Percentiles rank a stretch among this genome's conserved stretches.
These are phyloP conservation scores for Apiotrichum sp. DNA, from an alignment of 1,284 basidiomycete genomes.

Conservation along the genomic window DNA sequence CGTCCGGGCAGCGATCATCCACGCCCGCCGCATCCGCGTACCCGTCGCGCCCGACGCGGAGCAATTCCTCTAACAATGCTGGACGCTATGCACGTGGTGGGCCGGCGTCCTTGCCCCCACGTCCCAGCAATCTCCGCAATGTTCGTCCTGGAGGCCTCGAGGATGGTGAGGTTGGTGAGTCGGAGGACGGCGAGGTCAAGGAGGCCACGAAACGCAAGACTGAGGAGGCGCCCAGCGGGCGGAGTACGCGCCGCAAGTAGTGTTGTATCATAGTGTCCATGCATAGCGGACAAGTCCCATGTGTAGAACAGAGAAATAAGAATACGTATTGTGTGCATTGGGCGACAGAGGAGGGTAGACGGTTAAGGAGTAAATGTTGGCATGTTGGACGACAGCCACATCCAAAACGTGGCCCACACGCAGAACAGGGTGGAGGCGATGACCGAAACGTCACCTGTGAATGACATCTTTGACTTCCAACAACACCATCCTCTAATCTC, in stretches of 20 bases:
- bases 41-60: not conserved
- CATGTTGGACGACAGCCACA: too few relatives aligned
- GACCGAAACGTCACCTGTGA: too few relatives aligned
- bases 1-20: not conserved
- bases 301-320: too few relatives aligned
- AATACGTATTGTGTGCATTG: too few relatives aligned
- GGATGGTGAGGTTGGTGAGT: slow-evolving; percentile 10
- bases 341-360: too few relatives aligned
- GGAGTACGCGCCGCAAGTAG: slow-evolving; percentile 1
- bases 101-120: slow-evolving; percentile 2
- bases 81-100: not conserved
- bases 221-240: not conserved
- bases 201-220: not conserved
- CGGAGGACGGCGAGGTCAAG: slow-evolving; percentile 11
- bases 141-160: slow-evolving; percentile 1
- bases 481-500: too few relatives aligned
- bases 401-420: too few relatives aligned
- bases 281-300: too few relatives aligned
- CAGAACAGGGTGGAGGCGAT: too few relatives aligned
- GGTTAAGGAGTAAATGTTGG: too few relatives aligned
- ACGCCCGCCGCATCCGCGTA: slow-evolving; percentile 4
- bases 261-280: not conserved
- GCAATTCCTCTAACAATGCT: not conserved
- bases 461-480: too few relatives aligned
- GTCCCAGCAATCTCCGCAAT: slow-evolving; percentile 6